Evolutionary conservation across 129 eudicot species (phyloP), one percentile per base, ranked within the genome.

Genomic region (Erigeron canadensis): DNA sequence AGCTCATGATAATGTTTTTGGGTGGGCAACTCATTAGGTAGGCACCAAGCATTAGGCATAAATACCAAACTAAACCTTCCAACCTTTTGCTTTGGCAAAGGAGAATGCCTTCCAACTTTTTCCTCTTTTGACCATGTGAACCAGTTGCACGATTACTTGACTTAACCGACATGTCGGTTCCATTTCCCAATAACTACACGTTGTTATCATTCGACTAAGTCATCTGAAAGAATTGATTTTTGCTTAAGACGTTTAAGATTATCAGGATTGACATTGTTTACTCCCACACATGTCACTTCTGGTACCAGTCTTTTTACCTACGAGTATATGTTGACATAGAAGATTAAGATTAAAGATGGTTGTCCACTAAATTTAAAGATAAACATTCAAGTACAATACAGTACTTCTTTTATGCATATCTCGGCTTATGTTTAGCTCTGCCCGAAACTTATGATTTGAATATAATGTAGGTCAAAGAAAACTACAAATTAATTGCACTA

Each of bases 1-100:
- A 41, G 28, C 74, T 67, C 74, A 67, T 75, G 74, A 21, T 45
- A 65, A 45, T 75, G 68, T 75, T 75, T 75, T 57, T 58, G 65
- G 69, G 69, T 72, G 10, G 77, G 77, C 70, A 47, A 47, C 3
- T 47, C 62, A 61, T 61, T 73, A 73, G 77, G 44, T 61, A 46
- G 77, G 77, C 45, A 16, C 34, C 12, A 46, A 16, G 69, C 28
- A 46, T 73, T 61, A 73, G 70, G 70, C 70, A 73, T 48, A 38
- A 10, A 3, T 73, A 66, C 77, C 70, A 63, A 73, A 73, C 70
- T 73, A 62, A 47, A 63, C 62, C 70, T 37, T 62, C 53, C 65
- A 34, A 13, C 10, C 41, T 48, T 48, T 48, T 17, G 34, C 34
- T 23, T 23, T 23, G 34, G 34, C 34, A 23, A 23, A 23, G 34